Conservation (phyloP, 441 rosid species). For the Mallotus japonicus region DNA sequence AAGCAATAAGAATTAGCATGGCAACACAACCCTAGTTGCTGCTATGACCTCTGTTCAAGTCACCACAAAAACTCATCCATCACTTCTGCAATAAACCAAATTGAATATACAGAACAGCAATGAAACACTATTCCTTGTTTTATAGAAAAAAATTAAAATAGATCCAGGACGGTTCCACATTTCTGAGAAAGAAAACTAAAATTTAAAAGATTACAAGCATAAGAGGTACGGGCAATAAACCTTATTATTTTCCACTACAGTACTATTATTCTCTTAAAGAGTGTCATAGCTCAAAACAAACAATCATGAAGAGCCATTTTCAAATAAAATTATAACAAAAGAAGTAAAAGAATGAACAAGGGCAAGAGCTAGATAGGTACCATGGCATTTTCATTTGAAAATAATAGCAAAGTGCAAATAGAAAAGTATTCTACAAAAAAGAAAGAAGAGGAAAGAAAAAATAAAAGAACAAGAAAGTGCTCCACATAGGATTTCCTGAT, state of each 20-base stretch:
- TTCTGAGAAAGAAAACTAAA: background rate
- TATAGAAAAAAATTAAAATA: background rate
- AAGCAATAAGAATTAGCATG: no score
- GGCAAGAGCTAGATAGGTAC: background rate
- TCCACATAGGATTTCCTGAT: no score
- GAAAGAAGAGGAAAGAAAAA: background rate
- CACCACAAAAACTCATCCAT: background rate
- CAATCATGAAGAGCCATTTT: background rate
- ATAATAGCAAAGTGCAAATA: background rate
- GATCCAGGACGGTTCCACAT: background rate
- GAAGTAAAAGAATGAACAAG: background rate
- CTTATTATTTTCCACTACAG: background rate
- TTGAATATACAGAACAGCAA: background rate
- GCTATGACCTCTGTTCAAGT: no score
- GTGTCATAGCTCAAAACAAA: background rate
- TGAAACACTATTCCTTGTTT: background rate
- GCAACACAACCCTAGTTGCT: no score
- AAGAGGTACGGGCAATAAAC: background rate
- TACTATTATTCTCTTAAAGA: background rate
- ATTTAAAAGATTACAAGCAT: background rate
- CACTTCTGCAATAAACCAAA: background rate
- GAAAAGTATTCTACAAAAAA: background rate
- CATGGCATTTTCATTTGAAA: background rate
- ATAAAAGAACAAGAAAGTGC: no score
- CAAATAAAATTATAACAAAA: background rate